A percentile compares a stretch with the other conserved stretches of the same genome.
phyloP scores from a whole-genome alignment of 2,329 filamentous ascomycete species.

The Microdochium paspali region DNA sequence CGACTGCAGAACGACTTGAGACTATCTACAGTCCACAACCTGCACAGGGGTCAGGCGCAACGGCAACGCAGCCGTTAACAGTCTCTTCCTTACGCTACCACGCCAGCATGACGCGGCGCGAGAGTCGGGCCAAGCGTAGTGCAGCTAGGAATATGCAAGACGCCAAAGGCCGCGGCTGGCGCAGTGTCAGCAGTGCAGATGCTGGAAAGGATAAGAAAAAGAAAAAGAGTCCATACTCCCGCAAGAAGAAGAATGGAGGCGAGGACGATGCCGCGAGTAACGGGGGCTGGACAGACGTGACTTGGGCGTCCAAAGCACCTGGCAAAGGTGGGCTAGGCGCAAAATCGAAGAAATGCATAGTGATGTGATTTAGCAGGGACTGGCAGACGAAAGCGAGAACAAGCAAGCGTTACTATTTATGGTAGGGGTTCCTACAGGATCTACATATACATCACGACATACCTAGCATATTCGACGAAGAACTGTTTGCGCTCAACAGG shows the following conservation, averaged over 20 bases:
- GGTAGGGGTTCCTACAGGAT: no score
- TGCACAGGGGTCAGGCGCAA: neutral
- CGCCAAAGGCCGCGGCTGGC: constrained; percentile 49
- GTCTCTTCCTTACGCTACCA: constrained; percentile 27
- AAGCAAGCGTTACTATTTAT: no score
- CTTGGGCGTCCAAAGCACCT: constrained; percentile 16
- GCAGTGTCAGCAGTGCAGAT: constrained; percentile 10
- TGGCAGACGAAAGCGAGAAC: no score
- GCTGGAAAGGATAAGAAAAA: constrained; percentile 22
- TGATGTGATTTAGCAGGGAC: no score
- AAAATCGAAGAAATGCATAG: constrained; percentile 36
- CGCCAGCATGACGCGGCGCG: constrained; percentile 33
- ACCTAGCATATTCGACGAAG: no score
- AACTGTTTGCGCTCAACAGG: no score
- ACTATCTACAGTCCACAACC: constrained; percentile 34
- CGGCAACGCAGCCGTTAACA: constrained; percentile 19
- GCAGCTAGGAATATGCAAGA: constrained; percentile 54
- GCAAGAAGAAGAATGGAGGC: constrained; percentile 14
- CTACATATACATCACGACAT: no score
- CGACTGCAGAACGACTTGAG: constrained; percentile 41
- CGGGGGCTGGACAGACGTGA: constrained; percentile 44
- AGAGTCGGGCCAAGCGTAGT: constrained; percentile 48
- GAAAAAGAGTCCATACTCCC: no score
- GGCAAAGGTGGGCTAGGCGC: constrained; percentile 13
- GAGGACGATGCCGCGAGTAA: constrained; percentile 30